These are phyloP conservation scores for Tetrastigma voinierianum DNA, from an alignment of 164 flowering plant species.

Conservation along the genomic window DNA sequence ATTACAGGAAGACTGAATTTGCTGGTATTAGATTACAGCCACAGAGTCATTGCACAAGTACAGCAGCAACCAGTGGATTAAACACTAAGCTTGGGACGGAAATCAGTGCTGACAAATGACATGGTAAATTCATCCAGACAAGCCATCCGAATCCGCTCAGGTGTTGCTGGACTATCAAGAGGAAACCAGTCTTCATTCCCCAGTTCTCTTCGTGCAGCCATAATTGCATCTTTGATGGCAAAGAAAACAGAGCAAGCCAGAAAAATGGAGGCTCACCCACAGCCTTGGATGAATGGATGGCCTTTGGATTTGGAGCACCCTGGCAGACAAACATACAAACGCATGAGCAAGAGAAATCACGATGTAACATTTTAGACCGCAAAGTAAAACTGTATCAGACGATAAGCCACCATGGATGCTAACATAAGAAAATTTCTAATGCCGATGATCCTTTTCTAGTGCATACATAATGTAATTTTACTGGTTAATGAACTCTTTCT, in stretches of 20 bases:
- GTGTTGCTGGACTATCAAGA: slow-evolving; percentile 93
- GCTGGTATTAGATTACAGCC: too few species aligned
- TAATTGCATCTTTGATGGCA: slow-evolving; percentile 91
- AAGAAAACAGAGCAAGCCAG: slow-evolving; percentile 88
- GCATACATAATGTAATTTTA: too few species aligned
- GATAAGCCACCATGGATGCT: too few species aligned
- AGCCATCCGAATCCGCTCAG: slow-evolving; percentile 95
- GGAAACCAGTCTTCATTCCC: slow-evolving; percentile 83
- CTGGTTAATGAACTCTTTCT: too few species aligned
- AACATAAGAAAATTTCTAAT: too few species aligned
- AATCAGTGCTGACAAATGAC: slow-evolving; percentile 45
- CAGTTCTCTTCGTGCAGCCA: slow-evolving; percentile 76
- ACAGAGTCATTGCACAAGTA: too few species aligned
- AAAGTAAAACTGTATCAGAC: too few species aligned
- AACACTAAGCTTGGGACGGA: slow-evolving; percentile 79
- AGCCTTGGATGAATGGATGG: slow-evolving; percentile 95
- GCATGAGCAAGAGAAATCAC: neutral
- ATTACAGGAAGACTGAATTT: too few species aligned
- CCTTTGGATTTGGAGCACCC: slow-evolving; percentile 79
- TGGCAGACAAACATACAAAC: slow-evolving; percentile 22
- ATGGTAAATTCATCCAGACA: slow-evolving; percentile 72
- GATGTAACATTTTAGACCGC: neutral
- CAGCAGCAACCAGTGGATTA: slow-evolving; percentile 18
- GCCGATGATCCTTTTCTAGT: too few species aligned
- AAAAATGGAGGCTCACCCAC: slow-evolving; percentile 98